Percentiles rank a stretch among this genome's conserved stretches.
These are phyloP conservation scores for Fusarium xyrophilum DNA, from an alignment of 2,329 filamentous ascomycete species.

Conservation along the genomic window DNA sequence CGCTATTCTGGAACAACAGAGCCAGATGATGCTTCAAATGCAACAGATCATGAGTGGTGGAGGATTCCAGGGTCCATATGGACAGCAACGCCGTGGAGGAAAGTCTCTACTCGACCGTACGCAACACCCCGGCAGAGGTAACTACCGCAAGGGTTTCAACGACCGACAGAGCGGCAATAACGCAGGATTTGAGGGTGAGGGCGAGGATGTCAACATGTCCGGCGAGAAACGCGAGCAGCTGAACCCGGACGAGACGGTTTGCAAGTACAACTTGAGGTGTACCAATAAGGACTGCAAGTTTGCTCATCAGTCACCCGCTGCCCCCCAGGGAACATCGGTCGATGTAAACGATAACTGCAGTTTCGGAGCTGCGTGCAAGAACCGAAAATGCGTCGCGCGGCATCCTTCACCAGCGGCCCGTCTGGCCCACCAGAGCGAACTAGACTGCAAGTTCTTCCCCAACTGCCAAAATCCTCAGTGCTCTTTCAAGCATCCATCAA, in stretches of 20 bases:
- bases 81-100: constrained; percentile 51
- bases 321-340: constrained; percentile 76
- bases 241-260: constrained; percentile 72
- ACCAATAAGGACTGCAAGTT: constrained; percentile 90
- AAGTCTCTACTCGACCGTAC: constrained; percentile 79
- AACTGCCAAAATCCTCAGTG: constrained; percentile 90
- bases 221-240: constrained; percentile 60
- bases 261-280: constrained; percentile 89
- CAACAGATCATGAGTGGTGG: constrained; percentile 65
- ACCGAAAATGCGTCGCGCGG: constrained; percentile 88
- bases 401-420: constrained; percentile 91
- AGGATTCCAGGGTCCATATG: constrained; percentile 52
- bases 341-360: constrained; percentile 82
- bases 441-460: constrained; percentile 89
- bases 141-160: constrained; percentile 59
- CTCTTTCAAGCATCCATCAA: constrained; percentile 85
- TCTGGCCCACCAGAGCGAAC: constrained; percentile 78
- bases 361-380: constrained; percentile 92
- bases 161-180: constrained; percentile 47
- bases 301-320: constrained; percentile 92
- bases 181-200: constrained; percentile 51
- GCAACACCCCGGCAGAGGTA: constrained; percentile 60
- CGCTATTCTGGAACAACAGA: constrained; percentile 88
- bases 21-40: constrained; percentile 82
- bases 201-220: constrained; percentile 70